Base-by-base conservation (phyloP, 495 filamentous ascomycete genomes). In the Talaromyces proteolyticus region DNA sequence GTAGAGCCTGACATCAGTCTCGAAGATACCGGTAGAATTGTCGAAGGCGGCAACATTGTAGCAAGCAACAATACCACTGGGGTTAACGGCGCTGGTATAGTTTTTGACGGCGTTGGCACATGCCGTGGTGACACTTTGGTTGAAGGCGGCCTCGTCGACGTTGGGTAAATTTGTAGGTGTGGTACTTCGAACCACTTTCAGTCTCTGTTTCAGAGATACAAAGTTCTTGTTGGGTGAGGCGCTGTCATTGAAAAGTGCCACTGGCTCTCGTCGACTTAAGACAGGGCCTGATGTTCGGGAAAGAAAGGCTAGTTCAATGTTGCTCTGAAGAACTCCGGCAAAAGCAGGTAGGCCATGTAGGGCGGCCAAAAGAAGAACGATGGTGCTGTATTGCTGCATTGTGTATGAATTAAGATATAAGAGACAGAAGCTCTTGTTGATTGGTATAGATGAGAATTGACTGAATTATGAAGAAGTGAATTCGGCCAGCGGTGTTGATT, bases 41-140 rank as follows among this genome's bases (percentile, higher is more conserved):
- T 88, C 70, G 41, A 86, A 69, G 19, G 72, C 73, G 16, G 78
- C 79, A 3, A 91, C 56, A 55, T 90, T 91, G 62, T 89, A 91
- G 74, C 87, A 91, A 24, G 84, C 76, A n/a, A 80, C 79, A n/a
- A 87, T 70, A 12, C 87, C 87, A 1, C 84, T 80, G 3, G 84
- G 82, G 46, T 88, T 89, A 4, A 73, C 76, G 20, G 58, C 52
- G 1, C 65, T 61, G 8, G 66, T 58, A n/a, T 85, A 65, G 11
- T 55, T 51, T 4, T 57, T 54, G 10, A 86, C 60, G 2, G 75
- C 63, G 17, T 63, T 62, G 44, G 55, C 58, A 62, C 83, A 87
- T 6, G 82, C 81, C 11, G 58, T 53, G 26, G 64, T 58, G 3
- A 75, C 80, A 44, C 65, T 57, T n/a, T 59, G 60, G 53, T 84